Conservation (phyloP, 148 eudicot species). For the Chenopodium suecicum region DNA sequence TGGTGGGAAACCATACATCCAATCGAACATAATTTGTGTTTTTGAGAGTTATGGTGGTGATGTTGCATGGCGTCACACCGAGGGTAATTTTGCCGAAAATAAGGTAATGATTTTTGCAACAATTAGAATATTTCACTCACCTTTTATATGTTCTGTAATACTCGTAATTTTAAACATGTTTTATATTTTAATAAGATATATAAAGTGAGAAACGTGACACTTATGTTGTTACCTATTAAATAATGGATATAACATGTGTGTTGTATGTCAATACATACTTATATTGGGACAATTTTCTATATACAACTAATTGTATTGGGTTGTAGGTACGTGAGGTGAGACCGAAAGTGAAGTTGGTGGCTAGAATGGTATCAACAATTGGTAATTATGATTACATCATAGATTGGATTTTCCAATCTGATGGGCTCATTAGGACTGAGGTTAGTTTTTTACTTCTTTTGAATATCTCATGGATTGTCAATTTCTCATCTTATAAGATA, state of each 20-base stretch:
- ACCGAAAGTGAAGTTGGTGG: slow-evolving; percentile 95
- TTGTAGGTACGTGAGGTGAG: slow-evolving; percentile 87
- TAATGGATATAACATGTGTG: too few species aligned
- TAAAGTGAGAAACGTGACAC: neutral
- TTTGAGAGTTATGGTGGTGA: slow-evolving; percentile 94
- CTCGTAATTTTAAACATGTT: slow-evolving; percentile 32
- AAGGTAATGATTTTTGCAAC: too few species aligned
- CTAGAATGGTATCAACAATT: slow-evolving; percentile 96
- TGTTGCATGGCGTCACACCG: slow-evolving; percentile 75
- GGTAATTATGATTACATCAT: slow-evolving; percentile 96
- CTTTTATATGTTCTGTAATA: too few species aligned
- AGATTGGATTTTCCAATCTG: slow-evolving; percentile 96
- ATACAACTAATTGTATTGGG: too few species aligned
- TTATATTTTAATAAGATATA: too few species aligned
- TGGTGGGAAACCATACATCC: slow-evolving; percentile 77
- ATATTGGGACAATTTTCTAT: too few species aligned
- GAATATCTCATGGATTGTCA: too few species aligned
- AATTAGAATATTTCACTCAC: too few species aligned
- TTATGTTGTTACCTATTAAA: too few species aligned
- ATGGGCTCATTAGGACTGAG: slow-evolving; percentile 82
- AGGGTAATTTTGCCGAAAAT: too few species aligned
- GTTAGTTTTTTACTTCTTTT: slow-evolving; percentile 31
- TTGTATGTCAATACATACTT: too few species aligned
- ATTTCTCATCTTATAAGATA: neutral
- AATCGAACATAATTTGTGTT: slow-evolving; percentile 76